Conservation (phyloP, 176 grass and related monocot species). For the Pharus latifolius region DNA sequence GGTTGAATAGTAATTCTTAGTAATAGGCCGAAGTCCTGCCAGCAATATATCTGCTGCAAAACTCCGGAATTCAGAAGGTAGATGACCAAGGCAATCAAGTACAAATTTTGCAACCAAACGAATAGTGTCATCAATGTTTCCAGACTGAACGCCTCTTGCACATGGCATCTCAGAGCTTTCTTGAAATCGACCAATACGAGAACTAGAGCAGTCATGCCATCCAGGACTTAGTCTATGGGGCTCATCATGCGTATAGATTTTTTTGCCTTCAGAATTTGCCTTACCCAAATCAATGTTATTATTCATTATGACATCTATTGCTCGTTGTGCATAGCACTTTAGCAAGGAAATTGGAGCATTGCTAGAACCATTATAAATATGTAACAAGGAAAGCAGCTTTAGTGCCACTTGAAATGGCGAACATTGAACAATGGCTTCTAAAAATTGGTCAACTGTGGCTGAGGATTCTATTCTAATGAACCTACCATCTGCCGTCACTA, state of each 20-base stretch:
- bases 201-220: neutral
- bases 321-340: conserved; percentile 74
- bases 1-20: conserved; percentile 46
- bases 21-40: conserved; percentile 51
- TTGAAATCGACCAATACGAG: conserved; percentile 5
- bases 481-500: conserved; percentile 61
- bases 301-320: conserved; percentile 51
- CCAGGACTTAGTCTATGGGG: neutral
- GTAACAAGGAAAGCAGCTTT: conserved; percentile 75
- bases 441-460: conserved; percentile 72
- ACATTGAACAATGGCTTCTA: conserved; percentile 62
- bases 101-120: conserved; percentile 51
- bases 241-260: neutral
- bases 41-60: conserved; percentile 75
- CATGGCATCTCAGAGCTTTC: conserved; percentile 11
- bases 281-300: conserved; percentile 36
- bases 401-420: conserved; percentile 69
- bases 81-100: conserved; percentile 64
- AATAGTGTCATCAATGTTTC: conserved; percentile 33
- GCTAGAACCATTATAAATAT: conserved; percentile 61
- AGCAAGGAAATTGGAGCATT: conserved; percentile 71
- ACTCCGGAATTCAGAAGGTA: conserved; percentile 70
- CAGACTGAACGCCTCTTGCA: conserved; percentile 15
- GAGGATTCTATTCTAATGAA: conserved; percentile 74
- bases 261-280: conserved; percentile 19